Conservation (phyloP, 495 filamentous ascomycete species). For the Chaetomium cochliodes region DNA sequence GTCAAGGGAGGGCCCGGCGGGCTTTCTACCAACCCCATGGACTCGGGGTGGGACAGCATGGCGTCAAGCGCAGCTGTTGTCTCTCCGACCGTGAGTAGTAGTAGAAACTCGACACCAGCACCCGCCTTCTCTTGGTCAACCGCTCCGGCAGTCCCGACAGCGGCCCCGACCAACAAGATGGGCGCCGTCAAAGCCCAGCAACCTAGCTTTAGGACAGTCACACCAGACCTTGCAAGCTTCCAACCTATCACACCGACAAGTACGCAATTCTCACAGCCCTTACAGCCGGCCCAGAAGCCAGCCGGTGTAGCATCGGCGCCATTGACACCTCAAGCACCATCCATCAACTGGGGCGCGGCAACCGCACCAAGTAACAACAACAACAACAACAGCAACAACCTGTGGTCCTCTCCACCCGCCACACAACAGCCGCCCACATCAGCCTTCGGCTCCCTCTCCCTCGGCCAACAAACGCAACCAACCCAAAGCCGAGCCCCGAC, state of each 20-base stretch:
- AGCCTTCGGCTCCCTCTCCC: constrained; percentile 37
- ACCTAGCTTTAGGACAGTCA: constrained; percentile 52
- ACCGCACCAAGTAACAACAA: constrained; percentile 27
- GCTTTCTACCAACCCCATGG: constrained; percentile 36
- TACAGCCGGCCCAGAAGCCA: constrained; percentile 37
- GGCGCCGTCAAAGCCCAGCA: constrained; percentile 43
- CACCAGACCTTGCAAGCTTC: constrained; percentile 53
- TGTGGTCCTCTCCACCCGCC: constrained; percentile 39
- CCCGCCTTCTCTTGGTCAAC: constrained; percentile 63
- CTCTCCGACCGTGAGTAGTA: constrained; percentile 28
- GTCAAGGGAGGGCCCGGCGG: constrained; percentile 63
- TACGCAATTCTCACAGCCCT: constrained; percentile 55
- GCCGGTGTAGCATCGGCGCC: constrained; percentile 13
- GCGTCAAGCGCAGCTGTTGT: constrained; percentile 28
- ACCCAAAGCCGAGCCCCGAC: constrained; percentile 33
- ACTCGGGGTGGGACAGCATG: constrained; percentile 46
- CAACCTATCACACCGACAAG: constrained; percentile 49
- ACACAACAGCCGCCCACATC: constrained; percentile 26
- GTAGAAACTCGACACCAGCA: constrained; percentile 35
- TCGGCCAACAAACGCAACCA: constrained; percentile 31
- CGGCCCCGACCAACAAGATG: constrained; percentile 31
- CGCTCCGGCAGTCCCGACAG: constrained; percentile 28
- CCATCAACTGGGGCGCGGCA: constrained; percentile 40
- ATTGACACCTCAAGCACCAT: constrained; percentile 19
- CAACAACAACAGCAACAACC: constrained; percentile 28